Percentiles rank a stretch among this genome's conserved stretches.
These are phyloP conservation scores for Diutina neorugosa DNA, from an alignment of 1,139 yeast genomes.

Conservation along the genomic window DNA sequence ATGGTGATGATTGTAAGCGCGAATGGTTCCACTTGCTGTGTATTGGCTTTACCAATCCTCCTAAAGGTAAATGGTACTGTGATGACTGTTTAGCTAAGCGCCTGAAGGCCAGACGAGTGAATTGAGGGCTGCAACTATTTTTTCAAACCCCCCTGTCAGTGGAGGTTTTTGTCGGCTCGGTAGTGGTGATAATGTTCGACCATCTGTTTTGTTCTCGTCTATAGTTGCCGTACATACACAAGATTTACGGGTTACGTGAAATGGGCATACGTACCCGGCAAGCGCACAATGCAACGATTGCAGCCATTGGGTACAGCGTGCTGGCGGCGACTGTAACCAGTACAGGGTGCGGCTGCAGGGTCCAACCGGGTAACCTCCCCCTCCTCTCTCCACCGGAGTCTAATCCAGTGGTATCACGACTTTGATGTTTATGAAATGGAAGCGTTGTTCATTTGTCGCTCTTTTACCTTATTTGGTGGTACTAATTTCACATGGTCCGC, in stretches of 20 bases:
- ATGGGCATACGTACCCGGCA: neutral
- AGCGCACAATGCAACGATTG: neutral
- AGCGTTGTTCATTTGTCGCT: no score
- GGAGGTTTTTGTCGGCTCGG: no score
- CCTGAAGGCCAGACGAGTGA: constrained; percentile 15
- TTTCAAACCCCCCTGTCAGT: no score
- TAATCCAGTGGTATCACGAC: no score
- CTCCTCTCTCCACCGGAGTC: no score
- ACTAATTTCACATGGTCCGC: no score
- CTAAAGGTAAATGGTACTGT: constrained; percentile 96
- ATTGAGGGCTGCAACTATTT: no score
- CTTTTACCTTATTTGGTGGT: no score
- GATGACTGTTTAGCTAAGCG: constrained; percentile 59
- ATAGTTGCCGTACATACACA: neutral
- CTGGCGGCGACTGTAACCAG: neutral
- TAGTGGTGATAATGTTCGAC: no score
- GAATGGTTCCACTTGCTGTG: constrained; percentile 99
- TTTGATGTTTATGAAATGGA: no score
- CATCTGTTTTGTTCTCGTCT: neutral
- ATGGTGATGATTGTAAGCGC: constrained; percentile 81
- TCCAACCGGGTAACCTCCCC: neutral
- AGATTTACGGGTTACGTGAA: neutral
- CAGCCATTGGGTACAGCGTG: neutral
- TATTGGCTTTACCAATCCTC: constrained; percentile 80
- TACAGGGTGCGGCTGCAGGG: neutral